Base-by-base conservation (phyloP, 768 basidiomycete species). In the Gloeopeniophorella convolvens region DNA sequence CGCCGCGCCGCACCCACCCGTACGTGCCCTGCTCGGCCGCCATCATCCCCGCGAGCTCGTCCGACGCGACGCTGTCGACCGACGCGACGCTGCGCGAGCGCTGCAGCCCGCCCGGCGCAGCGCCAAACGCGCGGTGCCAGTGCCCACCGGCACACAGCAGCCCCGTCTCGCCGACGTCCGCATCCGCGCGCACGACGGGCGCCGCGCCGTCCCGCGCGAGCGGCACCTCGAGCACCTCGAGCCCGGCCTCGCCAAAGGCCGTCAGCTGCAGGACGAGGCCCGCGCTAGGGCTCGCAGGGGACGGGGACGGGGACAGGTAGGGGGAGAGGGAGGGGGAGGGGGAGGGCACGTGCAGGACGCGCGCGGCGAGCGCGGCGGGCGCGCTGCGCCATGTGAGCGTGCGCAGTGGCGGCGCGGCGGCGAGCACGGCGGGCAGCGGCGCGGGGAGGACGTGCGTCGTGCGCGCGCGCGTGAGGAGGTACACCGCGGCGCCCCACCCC, bases 1-100 rank as follows among this genome's bases (percentile, higher is more conserved):
- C 54, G 13, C 83, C 88, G 60, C 83, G 88, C 58, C 79, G 68
- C 66, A 80, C 74, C 88, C 89, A 90, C 0, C 78, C 88, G 62
- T 91, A 92, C 5, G 85, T 66, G 5, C 89, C 89, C 50, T 82
- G 72, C 49, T 82, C 78, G 18, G 65, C 67, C 59, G 71, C 73
- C 62, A 80, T 60, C 58, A 68, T 63, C 23, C 67, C 69, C 1
- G 65, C 50, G 7, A 79, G 59, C 40, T 79, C 82, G 20, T 78
- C 72, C 1, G 80, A 72, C 26, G 75, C 79, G 55, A 76, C 64
- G 46, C 75, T 83, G 45, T 70, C 71, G 41, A 69, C 69, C 8
- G 83, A 80, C 23, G 57, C 58, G 16, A 61, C 62, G 58, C 76
- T 77, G 32, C 71, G 55, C 8, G 68, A 62, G 34, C 77, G 75